Base-by-base conservation (phyloP, 495 filamentous ascomycete genomes). In the Aspergillus conjunctus region DNA sequence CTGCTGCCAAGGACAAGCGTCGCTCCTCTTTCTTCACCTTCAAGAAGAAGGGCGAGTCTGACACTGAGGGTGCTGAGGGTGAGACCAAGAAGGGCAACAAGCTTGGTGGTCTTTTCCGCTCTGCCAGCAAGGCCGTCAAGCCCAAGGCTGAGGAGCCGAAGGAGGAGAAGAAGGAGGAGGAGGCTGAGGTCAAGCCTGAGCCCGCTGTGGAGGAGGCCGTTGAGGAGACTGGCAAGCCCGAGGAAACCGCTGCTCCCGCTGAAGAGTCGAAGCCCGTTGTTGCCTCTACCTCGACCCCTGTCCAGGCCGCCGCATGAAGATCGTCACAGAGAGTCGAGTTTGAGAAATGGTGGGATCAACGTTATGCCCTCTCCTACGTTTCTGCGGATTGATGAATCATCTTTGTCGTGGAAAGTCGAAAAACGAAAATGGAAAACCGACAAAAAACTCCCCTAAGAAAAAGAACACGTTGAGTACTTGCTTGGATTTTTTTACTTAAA, bases 1-100 rank as follows among this genome's bases (percentile, higher is more conserved):
- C 76, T 62, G 41, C 73, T 33, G 54, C 69, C 54, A 83, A 83
- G 70, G 77, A 80, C 51, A 82, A 81, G 72, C 79, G 82, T 58
- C 82, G 82, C 68, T 72, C 79, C 46, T 84, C 82, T 43, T 80
- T 84, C 77, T 85, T 85, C 73, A 70, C 66, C 65, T 77, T 84
- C 56, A 78, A 78, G 51, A 74, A 81, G 73, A 82, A 79, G 73
- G 70, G 71, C 18, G 73, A 75, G 56, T 83, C 82, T 10, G 82
- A 83, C 62, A 74, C 74, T 58, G 81, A 83, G 68, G 71, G 56
- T 48, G 74, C 75, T 37, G 79, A 82, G 49, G 75, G 74, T 49
- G 80, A 84, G 64, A 62, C 74, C 61, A 85, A 82, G 80, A 76
- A 80, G 72, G 66, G 66, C 62, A 79, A 79, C 72, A 82, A 81